phyloP scores from a whole-genome alignment of 202 grass and related monocot genomes.

The Hordeum pubiflorum region DNA sequence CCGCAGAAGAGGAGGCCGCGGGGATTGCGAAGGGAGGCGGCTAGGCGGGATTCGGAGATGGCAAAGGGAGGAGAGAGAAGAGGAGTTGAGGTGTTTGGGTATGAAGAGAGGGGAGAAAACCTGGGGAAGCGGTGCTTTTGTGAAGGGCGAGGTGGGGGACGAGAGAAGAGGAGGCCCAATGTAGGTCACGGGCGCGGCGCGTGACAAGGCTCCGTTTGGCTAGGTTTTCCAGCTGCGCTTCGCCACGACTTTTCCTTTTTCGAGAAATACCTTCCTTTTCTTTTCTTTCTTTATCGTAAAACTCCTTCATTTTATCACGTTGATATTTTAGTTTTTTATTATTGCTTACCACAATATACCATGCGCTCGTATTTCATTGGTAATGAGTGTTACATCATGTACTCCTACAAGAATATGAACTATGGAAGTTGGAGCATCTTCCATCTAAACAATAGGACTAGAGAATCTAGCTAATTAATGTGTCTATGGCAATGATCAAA shows the following conservation, averaged over 20 bases:
- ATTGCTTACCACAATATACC: no score
- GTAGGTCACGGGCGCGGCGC: constrained; percentile 35
- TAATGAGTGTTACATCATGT: no score
- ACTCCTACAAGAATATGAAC: no score
- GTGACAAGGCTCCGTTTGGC: background rate
- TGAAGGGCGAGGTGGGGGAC: background rate
- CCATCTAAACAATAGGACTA: no score
- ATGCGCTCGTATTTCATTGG: no score
- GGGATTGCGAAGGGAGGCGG: background rate
- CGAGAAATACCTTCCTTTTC: no score
- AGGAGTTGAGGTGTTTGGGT: background rate
- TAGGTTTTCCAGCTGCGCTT: background rate
- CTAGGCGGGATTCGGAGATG: constrained; percentile 16
- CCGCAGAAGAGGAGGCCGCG: background rate
- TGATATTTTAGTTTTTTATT: no score
- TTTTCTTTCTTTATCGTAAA: no score
- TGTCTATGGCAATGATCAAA: no score
- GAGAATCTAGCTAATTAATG: no score
- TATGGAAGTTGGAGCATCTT: no score
- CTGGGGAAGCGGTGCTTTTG: constrained; percentile 25
- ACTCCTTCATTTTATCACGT: no score
- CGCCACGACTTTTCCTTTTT: background rate
- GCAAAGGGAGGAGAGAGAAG: background rate
- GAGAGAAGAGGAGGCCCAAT: constrained; percentile 1
- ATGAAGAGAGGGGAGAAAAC: background rate